phyloP scores from a whole-genome alignment of 352 stramenopile genomes.

The Paralagenidium karlingii region DNA sequence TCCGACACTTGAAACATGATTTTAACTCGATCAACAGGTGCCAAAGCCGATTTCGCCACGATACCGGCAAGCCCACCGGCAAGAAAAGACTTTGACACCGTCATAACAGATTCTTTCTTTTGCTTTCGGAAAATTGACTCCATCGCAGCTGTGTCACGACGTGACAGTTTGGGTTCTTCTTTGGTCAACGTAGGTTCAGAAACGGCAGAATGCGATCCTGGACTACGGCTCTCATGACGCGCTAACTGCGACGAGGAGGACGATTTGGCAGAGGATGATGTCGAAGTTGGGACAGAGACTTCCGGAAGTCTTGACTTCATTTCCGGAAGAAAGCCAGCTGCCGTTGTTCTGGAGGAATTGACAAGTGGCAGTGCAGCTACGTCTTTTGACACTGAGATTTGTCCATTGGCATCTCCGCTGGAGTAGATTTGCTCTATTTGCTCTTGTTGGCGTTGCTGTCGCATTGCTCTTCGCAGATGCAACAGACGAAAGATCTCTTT shows the following conservation, averaged over 20 bases:
- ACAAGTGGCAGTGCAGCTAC: too few species aligned
- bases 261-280: too few species aligned
- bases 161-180: background rate
- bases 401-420: too few species aligned
- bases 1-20: constrained; percentile 80
- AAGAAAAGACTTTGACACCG: constrained; percentile 74
- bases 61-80: constrained; percentile 60
- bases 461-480: too few species aligned
- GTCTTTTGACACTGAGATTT: too few species aligned
- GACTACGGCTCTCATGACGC: background rate
- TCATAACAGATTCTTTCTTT: constrained; percentile 40
- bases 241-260: too few species aligned
- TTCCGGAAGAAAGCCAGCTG: background rate
- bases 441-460: too few species aligned
- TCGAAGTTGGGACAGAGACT: too few species aligned
- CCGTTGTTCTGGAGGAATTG: background rate
- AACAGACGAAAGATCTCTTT: too few species aligned
- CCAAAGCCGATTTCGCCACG: constrained; percentile 58
- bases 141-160: constrained; percentile 1
- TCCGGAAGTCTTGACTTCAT: background rate
- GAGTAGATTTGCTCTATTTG: too few species aligned
- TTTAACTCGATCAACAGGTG: constrained; percentile 72
- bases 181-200: background rate
- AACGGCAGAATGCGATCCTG: background rate
- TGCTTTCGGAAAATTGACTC: constrained; percentile 1